phyloP scores from a whole-genome alignment of 768 basidiomycete genomes.

The Trametopsis cervina region DNA sequence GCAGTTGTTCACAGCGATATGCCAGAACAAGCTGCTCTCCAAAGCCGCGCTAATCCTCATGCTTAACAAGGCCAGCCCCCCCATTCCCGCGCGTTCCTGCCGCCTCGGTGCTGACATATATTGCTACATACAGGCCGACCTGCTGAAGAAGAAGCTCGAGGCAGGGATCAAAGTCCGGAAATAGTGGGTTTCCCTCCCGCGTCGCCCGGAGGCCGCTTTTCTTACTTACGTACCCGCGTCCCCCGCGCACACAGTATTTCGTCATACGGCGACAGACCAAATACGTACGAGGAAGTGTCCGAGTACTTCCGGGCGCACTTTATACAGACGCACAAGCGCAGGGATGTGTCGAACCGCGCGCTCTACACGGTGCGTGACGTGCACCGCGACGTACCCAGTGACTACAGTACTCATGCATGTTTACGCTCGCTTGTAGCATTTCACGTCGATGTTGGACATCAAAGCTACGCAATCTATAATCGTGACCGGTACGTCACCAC shows the following conservation, averaged over 20 bases:
- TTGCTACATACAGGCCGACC: slow-evolving; percentile 45
- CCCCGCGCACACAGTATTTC: slow-evolving; percentile 50
- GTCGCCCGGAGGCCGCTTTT: not conserved
- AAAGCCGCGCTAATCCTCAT: slow-evolving; percentile 69
- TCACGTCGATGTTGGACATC: slow-evolving; percentile 49
- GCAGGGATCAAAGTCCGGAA: slow-evolving; percentile 62
- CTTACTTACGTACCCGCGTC: not conserved
- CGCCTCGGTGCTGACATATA: slow-evolving; percentile 1
- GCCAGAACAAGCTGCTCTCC: slow-evolving; percentile 67
- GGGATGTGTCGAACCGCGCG: slow-evolving; percentile 75
- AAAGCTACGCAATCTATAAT: slow-evolving; percentile 81
- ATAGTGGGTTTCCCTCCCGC: slow-evolving; percentile 47
- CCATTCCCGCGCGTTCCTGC: slow-evolving; percentile 5
- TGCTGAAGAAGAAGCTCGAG: slow-evolving; percentile 65
- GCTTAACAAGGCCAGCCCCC: slow-evolving; percentile 61
- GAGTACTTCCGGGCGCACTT: slow-evolving; percentile 88
- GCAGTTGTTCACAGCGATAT: slow-evolving; percentile 69
- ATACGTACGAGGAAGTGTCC: slow-evolving; percentile 75
- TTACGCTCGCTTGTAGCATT: too few relatives aligned
- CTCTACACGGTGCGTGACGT: slow-evolving; percentile 44
- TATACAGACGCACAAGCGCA: slow-evolving; percentile 71
- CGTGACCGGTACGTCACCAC: slow-evolving; percentile 50
- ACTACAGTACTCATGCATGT: too few relatives aligned
- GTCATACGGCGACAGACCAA: slow-evolving; percentile 73
- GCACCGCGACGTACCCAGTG: too few relatives aligned